Conservation (phyloP, 2,329 filamentous ascomycete species). For the Paracoccidioides brasiliensis region DNA sequence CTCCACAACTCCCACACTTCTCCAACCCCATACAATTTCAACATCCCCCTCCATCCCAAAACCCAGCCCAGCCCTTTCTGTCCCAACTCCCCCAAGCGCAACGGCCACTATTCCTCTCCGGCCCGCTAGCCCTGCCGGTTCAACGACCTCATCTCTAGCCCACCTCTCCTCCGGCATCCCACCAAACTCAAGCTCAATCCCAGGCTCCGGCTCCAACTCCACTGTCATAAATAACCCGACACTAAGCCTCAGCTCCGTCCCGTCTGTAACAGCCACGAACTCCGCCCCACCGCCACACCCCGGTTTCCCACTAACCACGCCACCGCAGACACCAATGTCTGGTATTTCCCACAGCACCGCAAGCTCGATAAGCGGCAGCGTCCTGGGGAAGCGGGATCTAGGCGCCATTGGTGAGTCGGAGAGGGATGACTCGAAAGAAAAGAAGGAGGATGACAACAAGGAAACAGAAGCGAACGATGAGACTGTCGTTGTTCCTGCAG, state of each 20-base stretch:
- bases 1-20: slow-evolving; percentile 49
- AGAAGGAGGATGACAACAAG: slow-evolving; percentile 1
- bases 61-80: slow-evolving; percentile 42
- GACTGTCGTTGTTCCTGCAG: not conserved
- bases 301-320: slow-evolving; percentile 64
- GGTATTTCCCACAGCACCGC: slow-evolving; percentile 40
- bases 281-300: slow-evolving; percentile 34
- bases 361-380: slow-evolving; percentile 40
- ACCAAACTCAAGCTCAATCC: slow-evolving; percentile 1
- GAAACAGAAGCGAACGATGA: not conserved
- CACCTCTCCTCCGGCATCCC: not conserved
- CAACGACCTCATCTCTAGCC: slow-evolving; percentile 50
- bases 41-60: slow-evolving; percentile 45
- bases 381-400: slow-evolving; percentile 40
- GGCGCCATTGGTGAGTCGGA: slow-evolving; percentile 30
- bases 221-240: slow-evolving; percentile 56
- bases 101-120: slow-evolving; percentile 33
- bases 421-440: slow-evolving; percentile 29
- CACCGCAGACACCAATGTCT: slow-evolving; percentile 68
- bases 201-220: slow-evolving; percentile 4
- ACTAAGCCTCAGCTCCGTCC: slow-evolving; percentile 63
- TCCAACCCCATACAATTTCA: slow-evolving; percentile 55
- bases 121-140: slow-evolving; percentile 76
- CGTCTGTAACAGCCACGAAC: slow-evolving; percentile 60
- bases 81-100: slow-evolving; percentile 45